Evolutionary conservation across 345 rosid genomes (phyloP).

Genomic region (Gossypium arboreum): DNA sequence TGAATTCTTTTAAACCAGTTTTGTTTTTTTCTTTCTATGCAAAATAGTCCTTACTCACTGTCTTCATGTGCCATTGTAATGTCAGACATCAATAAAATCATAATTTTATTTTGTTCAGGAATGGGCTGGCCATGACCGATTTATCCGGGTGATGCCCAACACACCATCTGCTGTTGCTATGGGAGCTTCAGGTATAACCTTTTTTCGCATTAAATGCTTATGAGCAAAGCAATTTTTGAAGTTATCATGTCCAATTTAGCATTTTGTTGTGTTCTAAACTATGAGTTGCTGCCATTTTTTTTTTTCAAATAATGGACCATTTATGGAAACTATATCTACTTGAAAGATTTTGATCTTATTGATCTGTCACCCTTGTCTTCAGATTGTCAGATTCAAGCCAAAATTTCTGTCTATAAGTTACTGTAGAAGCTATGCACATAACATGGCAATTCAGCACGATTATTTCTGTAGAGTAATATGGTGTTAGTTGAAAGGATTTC

Average conservation of each 20-base stretch:
- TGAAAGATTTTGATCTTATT: background rate
- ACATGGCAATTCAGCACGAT: background rate
- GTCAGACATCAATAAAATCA: background rate
- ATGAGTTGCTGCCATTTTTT: background rate
- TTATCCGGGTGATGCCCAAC: slow-evolving; percentile 88
- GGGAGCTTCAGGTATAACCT: slow-evolving; percentile 65
- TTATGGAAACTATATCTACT: background rate
- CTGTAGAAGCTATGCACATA: background rate
- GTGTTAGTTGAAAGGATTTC: background rate
- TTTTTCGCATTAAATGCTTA: background rate
- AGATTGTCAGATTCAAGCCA: background rate
- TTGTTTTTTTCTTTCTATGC: background rate
- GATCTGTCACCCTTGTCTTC: background rate
- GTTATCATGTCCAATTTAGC: background rate
- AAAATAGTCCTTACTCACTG: background rate
- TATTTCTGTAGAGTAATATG: background rate
- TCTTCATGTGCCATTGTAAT: slow-evolving; percentile 2
- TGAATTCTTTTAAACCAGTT: background rate
- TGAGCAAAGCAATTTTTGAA: background rate
- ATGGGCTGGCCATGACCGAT: slow-evolving; percentile 80
- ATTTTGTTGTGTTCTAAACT: background rate
- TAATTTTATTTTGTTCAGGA: slow-evolving; percentile 36
- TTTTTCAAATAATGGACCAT: background rate
- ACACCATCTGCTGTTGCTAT: slow-evolving; percentile 87
- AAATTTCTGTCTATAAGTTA: background rate